Percentiles rank a stretch among this genome's conserved stretches.
Evolutionary conservation across 306 rosid species (phyloP).

Genomic region (Lotus japonicus): DNA sequence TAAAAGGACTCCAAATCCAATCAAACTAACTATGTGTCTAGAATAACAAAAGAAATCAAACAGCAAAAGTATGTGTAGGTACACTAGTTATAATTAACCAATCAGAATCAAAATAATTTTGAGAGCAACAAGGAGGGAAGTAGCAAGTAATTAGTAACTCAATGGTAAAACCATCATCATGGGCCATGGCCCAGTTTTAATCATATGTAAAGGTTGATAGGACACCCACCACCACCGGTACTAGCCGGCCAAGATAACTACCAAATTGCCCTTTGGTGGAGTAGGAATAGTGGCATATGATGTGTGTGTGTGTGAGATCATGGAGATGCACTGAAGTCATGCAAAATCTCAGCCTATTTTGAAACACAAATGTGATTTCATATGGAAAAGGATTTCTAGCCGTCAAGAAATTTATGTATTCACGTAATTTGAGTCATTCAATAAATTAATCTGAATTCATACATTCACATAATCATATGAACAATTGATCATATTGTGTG

Average conservation of each 20-base stretch:
- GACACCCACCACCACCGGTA: constrained; percentile 18
- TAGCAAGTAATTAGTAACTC: neutral
- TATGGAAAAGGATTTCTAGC: too few species aligned
- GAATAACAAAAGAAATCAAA: neutral
- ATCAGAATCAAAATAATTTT: constrained; percentile 18
- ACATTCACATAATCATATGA: too few species aligned
- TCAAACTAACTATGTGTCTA: neutral
- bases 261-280: constrained; percentile 24
- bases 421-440: too few species aligned
- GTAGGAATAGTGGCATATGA: constrained; percentile 13
- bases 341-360: too few species aligned
- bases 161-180: neutral
- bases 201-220: constrained; percentile 31
- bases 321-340: neutral
- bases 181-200: constrained; percentile 34
- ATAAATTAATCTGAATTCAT: too few species aligned
- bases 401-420: too few species aligned
- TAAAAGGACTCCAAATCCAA: neutral
- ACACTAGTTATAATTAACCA: constrained; percentile 33
- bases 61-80: neutral
- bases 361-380: too few species aligned
- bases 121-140: constrained; percentile 4
- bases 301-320: neutral
- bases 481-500: too few species aligned
- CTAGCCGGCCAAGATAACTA: neutral